These are phyloP conservation scores for Cutaneotrichosporon cyanovorans DNA, from an alignment of 1,284 basidiomycete species.

Conservation along the genomic window DNA sequence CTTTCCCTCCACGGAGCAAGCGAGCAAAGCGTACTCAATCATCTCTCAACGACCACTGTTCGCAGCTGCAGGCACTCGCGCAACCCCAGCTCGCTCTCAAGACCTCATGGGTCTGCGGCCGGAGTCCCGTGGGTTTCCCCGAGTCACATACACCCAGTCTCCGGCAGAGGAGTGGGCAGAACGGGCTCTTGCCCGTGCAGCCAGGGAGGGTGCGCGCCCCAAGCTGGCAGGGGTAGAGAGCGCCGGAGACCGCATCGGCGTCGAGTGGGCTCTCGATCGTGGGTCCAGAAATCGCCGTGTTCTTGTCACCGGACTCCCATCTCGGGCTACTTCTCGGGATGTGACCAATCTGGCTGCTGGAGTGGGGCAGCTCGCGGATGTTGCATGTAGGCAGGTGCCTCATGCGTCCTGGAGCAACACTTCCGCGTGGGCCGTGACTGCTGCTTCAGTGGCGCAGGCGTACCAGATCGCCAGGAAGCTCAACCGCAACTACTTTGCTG, in stretches of 20 bases:
- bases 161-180: slow-evolving; percentile 4
- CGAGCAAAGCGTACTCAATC: slow-evolving; percentile 8
- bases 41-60: slow-evolving; percentile 16
- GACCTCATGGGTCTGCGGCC: too few relatives aligned
- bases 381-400: neutral
- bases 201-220: neutral
- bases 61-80: slow-evolving; percentile 1
- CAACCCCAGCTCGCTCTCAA: neutral
- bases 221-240: neutral
- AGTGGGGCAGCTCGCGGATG: neutral
- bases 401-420: neutral
- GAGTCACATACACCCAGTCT: neutral
- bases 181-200: neutral
- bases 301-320: slow-evolving; percentile 10
- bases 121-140: neutral
- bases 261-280: slow-evolving; percentile 9
- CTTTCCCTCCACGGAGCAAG: slow-evolving; percentile 1
- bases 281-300: slow-evolving; percentile 4
- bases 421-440: slow-evolving; percentile 21
- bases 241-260: neutral
- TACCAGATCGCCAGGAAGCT: slow-evolving; percentile 20
- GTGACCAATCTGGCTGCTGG: neutral
- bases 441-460: slow-evolving; percentile 22
- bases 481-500: slow-evolving; percentile 23
- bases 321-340: neutral